These are phyloP conservation scores for Edaphochlamys debaryana DNA, from an alignment of 139 green algal genomes.

Conservation along the genomic window DNA sequence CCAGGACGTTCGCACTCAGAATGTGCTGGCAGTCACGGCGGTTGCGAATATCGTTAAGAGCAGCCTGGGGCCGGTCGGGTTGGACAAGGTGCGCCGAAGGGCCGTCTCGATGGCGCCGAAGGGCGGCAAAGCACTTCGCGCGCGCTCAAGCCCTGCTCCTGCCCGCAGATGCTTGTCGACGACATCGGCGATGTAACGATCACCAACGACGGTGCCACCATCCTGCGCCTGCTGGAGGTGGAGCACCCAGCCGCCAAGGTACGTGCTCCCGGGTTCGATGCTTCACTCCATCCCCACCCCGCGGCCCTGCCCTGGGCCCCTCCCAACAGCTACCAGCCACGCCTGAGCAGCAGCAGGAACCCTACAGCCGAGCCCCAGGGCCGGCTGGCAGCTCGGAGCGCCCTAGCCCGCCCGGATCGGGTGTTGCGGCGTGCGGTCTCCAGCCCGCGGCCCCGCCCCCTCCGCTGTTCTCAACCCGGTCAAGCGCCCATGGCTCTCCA, in stretches of 20 bases:
- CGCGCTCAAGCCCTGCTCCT: not conserved
- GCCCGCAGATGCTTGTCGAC: slow-evolving; percentile 98
- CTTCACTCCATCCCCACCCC: no score
- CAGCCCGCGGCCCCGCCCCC: no score
- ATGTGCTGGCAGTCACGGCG: slow-evolving; percentile 92
- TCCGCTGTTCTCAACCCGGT: no score
- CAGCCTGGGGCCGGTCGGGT: slow-evolving; percentile 93
- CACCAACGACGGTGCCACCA: slow-evolving; percentile 99
- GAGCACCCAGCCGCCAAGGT: slow-evolving; percentile 99
- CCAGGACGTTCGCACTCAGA: slow-evolving; percentile 94
- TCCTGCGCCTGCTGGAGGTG: slow-evolving; percentile 98
- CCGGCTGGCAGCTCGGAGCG: no score
- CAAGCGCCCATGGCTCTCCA: no score
- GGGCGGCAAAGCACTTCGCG: no score
- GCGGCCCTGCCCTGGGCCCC: no score
- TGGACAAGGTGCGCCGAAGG: slow-evolving; percentile 92
- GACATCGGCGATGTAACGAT: slow-evolving; percentile 99
- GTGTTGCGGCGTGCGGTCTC: no score
- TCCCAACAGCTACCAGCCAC: no score
- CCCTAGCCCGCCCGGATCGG: no score
- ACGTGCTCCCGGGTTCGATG: not conserved
- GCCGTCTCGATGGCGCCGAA: not conserved
- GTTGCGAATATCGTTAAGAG: slow-evolving; percentile 99
- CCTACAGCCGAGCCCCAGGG: no score
- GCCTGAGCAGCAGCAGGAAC: no score